Evolutionary conservation across 495 filamentous ascomycete species (phyloP).

Genomic region (Hypoxylon lienhwacheense): DNA sequence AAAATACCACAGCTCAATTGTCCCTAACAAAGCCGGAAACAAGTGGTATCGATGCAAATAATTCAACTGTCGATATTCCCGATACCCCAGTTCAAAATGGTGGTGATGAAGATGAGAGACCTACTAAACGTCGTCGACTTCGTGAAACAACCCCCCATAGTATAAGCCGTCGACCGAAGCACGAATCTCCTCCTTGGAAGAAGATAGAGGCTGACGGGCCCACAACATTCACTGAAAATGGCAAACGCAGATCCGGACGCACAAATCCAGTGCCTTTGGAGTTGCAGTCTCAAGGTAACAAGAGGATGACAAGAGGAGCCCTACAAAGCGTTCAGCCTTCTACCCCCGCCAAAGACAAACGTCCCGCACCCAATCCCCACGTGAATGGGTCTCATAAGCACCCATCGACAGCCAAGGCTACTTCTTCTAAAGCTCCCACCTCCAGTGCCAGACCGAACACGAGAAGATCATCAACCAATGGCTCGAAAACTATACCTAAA

Average conservation of each 20-base stretch:
- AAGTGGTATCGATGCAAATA: conserved; percentile 22
- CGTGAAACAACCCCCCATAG: conserved; percentile 45
- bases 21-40: conserved; percentile 23
- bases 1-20: conserved; percentile 5
- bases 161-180: conserved; percentile 46
- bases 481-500: conserved; percentile 36
- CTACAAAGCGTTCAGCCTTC: conserved; percentile 38
- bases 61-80: conserved; percentile 3
- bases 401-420: conserved; percentile 27
- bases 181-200: conserved; percentile 90
- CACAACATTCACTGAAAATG: conserved; percentile 78
- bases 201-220: conserved; percentile 83
- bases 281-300: conserved; percentile 65
- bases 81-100: conserved; percentile 23
- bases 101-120: conserved; percentile 56
- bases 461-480: conserved; percentile 26
- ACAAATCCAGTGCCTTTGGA: conserved; percentile 75
- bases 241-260: conserved; percentile 81
- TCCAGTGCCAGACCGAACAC: conserved; percentile 39
- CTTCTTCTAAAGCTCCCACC: conserved; percentile 32
- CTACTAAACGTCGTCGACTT: conserved; percentile 75
- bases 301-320: conserved; percentile 54
- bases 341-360: conserved; percentile 28
- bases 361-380: conserved; percentile 15
- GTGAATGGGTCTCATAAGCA: conserved; percentile 42